Percentiles rank a stretch among this genome's conserved stretches.
Evolutionary conservation across 2,329 filamentous ascomycete species (phyloP).

Genomic region (Calonectria pauciramosa): DNA sequence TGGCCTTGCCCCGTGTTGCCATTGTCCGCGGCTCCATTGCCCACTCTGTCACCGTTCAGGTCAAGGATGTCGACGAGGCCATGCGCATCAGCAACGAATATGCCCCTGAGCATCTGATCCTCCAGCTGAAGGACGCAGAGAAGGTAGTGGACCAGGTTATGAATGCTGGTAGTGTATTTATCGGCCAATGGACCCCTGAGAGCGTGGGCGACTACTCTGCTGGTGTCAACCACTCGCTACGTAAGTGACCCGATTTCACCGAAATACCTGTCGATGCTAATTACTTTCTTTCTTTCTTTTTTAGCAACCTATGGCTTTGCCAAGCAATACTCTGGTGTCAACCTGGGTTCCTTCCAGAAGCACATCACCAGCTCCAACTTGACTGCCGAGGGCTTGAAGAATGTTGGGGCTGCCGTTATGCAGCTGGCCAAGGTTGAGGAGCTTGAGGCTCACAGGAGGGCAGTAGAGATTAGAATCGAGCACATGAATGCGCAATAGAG

Average conservation of each 20-base stretch:
- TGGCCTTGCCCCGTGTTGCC: constrained; percentile 88
- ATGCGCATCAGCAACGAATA: constrained; percentile 92
- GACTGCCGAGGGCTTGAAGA: constrained; percentile 85
- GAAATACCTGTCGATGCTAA: constrained; percentile 28
- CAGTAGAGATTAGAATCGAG: constrained; percentile 85
- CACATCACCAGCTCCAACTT: constrained; percentile 97
- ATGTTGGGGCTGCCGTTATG: constrained; percentile 93
- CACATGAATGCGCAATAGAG: constrained; percentile 56
- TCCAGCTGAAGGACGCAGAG: constrained; percentile 86
- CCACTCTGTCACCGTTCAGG: constrained; percentile 90
- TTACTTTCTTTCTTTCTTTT: constrained; percentile 33
- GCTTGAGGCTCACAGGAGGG: constrained; percentile 91
- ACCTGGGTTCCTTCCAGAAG: constrained; percentile 95
- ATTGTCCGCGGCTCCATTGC: constrained; percentile 92
- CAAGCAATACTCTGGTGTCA: constrained; percentile 98
- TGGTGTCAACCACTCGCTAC: constrained; percentile 96
- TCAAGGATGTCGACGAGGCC: constrained; percentile 78
- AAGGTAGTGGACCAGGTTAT: constrained; percentile 82
- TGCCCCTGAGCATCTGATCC: constrained; percentile 95
- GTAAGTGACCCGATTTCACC: constrained; percentile 70
- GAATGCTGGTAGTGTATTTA: constrained; percentile 96
- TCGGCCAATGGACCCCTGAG: constrained; percentile 96
- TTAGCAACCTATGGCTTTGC: constrained; percentile 96
- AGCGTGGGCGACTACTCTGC: constrained; percentile 98
- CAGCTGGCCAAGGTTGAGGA: constrained; percentile 94